Evolutionary conservation across 2,329 filamentous ascomycete genomes (phyloP).

Genomic region (Penicillium sp.): DNA sequence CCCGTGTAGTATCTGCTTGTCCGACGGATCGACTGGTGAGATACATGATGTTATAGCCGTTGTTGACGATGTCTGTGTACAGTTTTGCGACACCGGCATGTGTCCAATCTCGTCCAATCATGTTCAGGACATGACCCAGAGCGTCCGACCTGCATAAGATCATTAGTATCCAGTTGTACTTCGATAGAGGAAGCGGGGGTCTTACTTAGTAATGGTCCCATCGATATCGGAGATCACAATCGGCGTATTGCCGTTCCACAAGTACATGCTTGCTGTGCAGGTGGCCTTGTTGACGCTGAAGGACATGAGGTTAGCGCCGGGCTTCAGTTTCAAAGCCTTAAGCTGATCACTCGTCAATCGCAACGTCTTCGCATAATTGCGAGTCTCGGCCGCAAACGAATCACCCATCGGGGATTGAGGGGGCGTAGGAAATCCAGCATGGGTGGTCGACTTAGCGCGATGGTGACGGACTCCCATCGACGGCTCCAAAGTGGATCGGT

Average conservation of each 20-base stretch:
- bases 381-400: constrained; percentile 58
- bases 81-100: constrained; percentile 94
- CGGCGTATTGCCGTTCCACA: constrained; percentile 85
- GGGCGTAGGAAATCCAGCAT: constrained; percentile 60
- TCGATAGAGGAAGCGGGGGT: neutral
- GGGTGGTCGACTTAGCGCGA: constrained; percentile 62
- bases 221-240: constrained; percentile 99
- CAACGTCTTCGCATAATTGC: constrained; percentile 94
- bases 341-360: constrained; percentile 92
- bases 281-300: constrained; percentile 95
- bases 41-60: constrained; percentile 99
- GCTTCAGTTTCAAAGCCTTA: constrained; percentile 73
- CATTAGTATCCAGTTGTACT: constrained; percentile 15
- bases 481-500: constrained; percentile 63
- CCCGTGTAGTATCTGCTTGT: constrained; percentile 81
- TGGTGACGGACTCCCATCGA: constrained; percentile 47
- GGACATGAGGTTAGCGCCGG: constrained; percentile 86
- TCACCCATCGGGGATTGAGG: constrained; percentile 50
- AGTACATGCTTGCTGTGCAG: constrained; percentile 85
- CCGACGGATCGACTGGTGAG: constrained; percentile 90
- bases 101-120: constrained; percentile 97
- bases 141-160: constrained; percentile 62
- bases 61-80: constrained; percentile 89
- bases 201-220: constrained; percentile 88
- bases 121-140: constrained; percentile 87